Percentiles rank a stretch among this genome's conserved stretches.
These are phyloP conservation scores for Brassica rapa DNA, from an alignment of 345 rosid species.

Conservation along the genomic window DNA sequence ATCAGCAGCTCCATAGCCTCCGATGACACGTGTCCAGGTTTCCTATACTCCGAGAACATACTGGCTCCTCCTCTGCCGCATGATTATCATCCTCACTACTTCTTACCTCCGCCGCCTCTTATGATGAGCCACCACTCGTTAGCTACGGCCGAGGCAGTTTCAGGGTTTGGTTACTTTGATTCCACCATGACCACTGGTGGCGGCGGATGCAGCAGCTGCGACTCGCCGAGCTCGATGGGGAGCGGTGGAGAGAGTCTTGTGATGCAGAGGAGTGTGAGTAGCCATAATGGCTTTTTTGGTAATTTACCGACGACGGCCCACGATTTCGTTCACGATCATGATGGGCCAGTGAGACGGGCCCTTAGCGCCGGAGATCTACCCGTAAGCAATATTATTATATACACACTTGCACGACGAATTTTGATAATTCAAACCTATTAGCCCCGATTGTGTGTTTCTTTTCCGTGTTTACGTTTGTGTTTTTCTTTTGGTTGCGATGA, in stretches of 20 bases:
- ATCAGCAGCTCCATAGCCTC: conserved; percentile 29
- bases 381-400: conserved; percentile 44
- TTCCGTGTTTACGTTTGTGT: background rate
- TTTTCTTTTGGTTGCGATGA: background rate
- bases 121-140: conserved; percentile 40
- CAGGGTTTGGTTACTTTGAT: conserved; percentile 39
- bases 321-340: conserved; percentile 48
- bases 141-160: conserved; percentile 23
- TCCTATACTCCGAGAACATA: conserved; percentile 23
- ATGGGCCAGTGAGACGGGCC: conserved; percentile 70
- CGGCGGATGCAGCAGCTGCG: conserved; percentile 53
- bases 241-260: conserved; percentile 46
- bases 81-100: conserved; percentile 33
- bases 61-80: conserved; percentile 37
- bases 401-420: conserved; percentile 8
- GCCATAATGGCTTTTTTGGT: conserved; percentile 51
- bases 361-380: conserved; percentile 82
- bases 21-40: conserved; percentile 27
- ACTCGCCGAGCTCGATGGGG: conserved; percentile 64
- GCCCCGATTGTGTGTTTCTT: background rate
- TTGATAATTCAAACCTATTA: background rate
- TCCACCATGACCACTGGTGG: conserved; percentile 42
- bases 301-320: conserved; percentile 39
- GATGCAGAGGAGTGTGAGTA: conserved; percentile 70
- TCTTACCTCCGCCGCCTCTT: conserved; percentile 42